phyloP scores from a whole-genome alignment of 768 basidiomycete genomes.

The Boletus rubroflammeus region DNA sequence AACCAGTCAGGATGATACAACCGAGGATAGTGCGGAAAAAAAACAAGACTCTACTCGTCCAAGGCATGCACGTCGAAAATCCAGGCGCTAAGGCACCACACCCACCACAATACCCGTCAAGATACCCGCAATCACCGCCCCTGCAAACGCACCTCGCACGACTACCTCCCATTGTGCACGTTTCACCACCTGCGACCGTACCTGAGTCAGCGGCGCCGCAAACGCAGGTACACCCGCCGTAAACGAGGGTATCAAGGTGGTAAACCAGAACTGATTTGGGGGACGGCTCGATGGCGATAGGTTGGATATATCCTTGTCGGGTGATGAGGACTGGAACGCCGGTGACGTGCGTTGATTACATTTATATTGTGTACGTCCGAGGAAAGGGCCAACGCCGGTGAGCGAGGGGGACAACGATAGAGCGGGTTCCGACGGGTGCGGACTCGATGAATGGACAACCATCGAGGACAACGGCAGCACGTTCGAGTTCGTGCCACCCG shows the following conservation, averaged over 20 bases:
- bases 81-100: conserved; percentile 5
- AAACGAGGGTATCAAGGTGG: conserved; percentile 28
- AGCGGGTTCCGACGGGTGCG: not conserved
- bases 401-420: not conserved
- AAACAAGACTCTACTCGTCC: not conserved
- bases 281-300: not conserved
- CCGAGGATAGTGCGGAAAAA: not conserved
- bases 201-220: conserved; percentile 60
- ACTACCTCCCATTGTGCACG: conserved; percentile 89
- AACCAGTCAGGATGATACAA: not conserved
- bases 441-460: not conserved
- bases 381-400: conserved; percentile 2
- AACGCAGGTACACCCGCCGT: conserved; percentile 61
- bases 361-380: conserved; percentile 30
- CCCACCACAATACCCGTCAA: conserved; percentile 32
- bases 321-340: not conserved
- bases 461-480: not conserved
- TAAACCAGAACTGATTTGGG: not conserved
- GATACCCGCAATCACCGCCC: conserved; percentile 36
- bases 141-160: conserved; percentile 50
- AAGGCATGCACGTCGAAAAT: too few species aligned
- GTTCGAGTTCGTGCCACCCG: too few species aligned
- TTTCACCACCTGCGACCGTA: conserved; percentile 65
- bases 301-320: not conserved
- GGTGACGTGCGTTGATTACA: conserved; percentile 20